Conservation (phyloP, 257 asterid genomes). For the Jacaranda copaia region DNA sequence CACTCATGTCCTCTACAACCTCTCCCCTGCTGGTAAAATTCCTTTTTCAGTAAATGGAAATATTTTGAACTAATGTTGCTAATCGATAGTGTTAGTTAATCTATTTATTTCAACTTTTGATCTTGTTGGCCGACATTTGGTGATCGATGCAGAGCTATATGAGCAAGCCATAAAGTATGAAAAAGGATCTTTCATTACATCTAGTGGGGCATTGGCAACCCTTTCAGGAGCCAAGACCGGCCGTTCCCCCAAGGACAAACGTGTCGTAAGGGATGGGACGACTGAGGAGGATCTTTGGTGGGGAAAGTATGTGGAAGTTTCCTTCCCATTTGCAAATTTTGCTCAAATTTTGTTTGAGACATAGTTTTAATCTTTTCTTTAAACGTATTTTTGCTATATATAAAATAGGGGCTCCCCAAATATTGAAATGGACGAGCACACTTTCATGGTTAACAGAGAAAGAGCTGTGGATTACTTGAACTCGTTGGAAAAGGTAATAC, state of each 20-base stretch:
- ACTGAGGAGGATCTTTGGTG: conserved; percentile 64
- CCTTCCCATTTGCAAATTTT: not conserved
- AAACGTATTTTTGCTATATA: not conserved
- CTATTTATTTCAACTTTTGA: not conserved
- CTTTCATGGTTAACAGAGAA: conserved; percentile 83
- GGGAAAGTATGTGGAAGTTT: conserved; percentile 47
- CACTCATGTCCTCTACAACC: conserved; percentile 57
- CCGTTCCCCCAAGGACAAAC: conserved; percentile 66
- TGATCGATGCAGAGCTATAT: conserved; percentile 48
- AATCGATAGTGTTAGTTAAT: too few relatives aligned
- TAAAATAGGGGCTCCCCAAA: conserved; percentile 53
- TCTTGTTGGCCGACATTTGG: not conserved
- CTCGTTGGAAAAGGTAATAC: conserved; percentile 72
- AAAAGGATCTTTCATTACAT: conserved; percentile 57
- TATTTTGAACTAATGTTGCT: too few relatives aligned
- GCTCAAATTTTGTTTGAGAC: not conserved
- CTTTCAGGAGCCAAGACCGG: conserved; percentile 68
- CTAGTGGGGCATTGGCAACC: conserved; percentile 61
- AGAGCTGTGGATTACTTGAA: conserved; percentile 85
- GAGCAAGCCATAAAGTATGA: conserved; percentile 61
- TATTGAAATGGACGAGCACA: conserved; percentile 42
- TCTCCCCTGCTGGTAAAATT: conserved; percentile 50
- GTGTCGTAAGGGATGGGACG: conserved; percentile 54
- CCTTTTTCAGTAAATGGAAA: too few relatives aligned
- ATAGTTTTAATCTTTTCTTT: not conserved